Base-by-base conservation (phyloP, 108 stramenopile species). In the Skeletonema tropicum region DNA sequence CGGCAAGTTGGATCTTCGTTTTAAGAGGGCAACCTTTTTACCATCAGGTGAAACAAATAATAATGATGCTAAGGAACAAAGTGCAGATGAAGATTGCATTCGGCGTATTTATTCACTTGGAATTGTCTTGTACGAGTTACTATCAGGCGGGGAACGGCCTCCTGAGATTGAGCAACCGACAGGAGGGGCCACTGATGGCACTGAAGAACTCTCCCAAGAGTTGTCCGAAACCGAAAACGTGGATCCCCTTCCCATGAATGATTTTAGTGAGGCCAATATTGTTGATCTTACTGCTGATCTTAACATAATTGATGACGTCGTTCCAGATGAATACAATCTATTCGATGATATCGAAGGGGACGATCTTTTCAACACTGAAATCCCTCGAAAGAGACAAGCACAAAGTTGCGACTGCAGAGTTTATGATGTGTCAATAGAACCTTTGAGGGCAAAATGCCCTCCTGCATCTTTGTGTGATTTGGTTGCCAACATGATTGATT, bases 401-500 rank as follows among this genome's bases (percentile, higher is more conserved):
- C 41, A 42, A 42, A 42, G 41, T 42, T n/a, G n/a, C n/a, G n/a
- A n/a, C n/a, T 42, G 15, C 8, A 42, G 3, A 42, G 41, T 42
- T 42, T 42, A 15, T 42, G 26, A 48, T 2, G 36, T 64, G 19
- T 36, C 59, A 10, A 17, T 39, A 13, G 30, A 68, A 30, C 31
- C 60, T 2, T 41, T 71, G 23, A 55, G 32, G 30, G 25, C 66
- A n/a, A 49, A 59, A 19, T 38, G 66, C 13, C 21, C 68, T 1
- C 74, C 66, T 4, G 23, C 15, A 7, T 14, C 64, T 23, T 7
- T 75, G 3, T 75, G 74, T 60, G 66, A 75, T 68, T 29, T 75
- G 25, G 33, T 61, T 68, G 60, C n/a, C 42, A 70, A 70, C 58
- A 70, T 70, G 69, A 3, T 70, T 1, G 57, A 70, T 52, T 39